These are phyloP conservation scores for Cryphonectria naterciae DNA, from an alignment of 2,329 filamentous ascomycete species.

Conservation along the genomic window DNA sequence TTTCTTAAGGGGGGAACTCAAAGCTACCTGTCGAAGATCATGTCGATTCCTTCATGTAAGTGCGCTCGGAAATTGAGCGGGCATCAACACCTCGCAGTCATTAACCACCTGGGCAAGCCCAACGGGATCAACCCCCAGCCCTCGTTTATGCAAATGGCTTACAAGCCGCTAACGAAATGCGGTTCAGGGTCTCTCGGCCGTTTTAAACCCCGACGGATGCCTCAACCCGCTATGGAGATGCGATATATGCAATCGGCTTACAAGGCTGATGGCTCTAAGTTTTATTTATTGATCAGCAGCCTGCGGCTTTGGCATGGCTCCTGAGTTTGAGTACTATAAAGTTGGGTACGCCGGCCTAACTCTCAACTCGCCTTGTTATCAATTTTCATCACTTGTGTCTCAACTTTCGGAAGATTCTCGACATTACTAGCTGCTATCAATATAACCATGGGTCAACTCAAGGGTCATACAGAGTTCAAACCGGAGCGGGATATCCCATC, in stretches of 20 bases:
- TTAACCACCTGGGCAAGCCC: background rate
- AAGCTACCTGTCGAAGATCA: background rate
- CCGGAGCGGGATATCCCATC: slow-evolving; percentile 26
- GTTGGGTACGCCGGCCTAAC: background rate
- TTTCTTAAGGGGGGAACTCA: background rate
- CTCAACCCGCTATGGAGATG: background rate
- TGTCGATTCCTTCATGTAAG: background rate
- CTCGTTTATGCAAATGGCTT: slow-evolving; percentile 11
- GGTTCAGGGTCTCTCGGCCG: background rate
- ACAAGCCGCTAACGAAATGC: slow-evolving; percentile 9
- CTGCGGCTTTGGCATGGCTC: background rate
- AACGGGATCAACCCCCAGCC: background rate
- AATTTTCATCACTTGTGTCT: background rate
- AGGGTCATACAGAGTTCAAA: slow-evolving; percentile 28
- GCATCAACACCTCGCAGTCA: background rate
- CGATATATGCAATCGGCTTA: slow-evolving; percentile 12
- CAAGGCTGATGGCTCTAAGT: background rate
- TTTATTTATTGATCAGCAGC: background rate
- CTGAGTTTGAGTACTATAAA: background rate
- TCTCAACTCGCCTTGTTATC: background rate
- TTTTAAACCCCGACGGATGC: background rate
- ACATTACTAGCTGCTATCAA: background rate
- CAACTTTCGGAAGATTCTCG: background rate
- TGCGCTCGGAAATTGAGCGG: background rate
- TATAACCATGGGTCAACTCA: background rate